Evolutionary conservation across 306 rosid genomes (phyloP).

Genomic region (Arachis hypogaea): DNA sequence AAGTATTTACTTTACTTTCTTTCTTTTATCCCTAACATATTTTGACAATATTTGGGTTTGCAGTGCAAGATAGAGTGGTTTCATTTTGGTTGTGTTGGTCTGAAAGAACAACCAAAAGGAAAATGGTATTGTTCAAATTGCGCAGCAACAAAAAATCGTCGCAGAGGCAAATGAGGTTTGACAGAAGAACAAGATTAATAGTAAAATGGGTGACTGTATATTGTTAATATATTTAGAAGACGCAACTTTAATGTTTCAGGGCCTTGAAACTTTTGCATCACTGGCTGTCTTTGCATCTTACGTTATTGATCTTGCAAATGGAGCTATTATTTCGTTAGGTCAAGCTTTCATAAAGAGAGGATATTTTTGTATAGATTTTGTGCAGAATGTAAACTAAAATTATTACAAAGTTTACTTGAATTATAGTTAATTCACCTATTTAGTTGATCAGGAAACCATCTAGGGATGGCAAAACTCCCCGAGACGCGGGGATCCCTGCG

Average conservation of each 20-base stretch:
- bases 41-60: constrained; percentile 32
- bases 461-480: too few relatives aligned
- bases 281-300: constrained; percentile 18
- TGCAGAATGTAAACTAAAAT: background rate
- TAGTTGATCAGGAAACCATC: constrained; percentile 50
- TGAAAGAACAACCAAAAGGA: constrained; percentile 60
- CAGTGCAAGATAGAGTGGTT: constrained; percentile 68
- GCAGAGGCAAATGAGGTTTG: constrained; percentile 49
- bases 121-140: constrained; percentile 60
- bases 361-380: background rate
- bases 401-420: background rate
- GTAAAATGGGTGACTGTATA: constrained; percentile 28
- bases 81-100: constrained; percentile 60
- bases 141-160: constrained; percentile 53
- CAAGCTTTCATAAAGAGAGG: background rate
- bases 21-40: constrained; percentile 12
- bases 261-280: constrained; percentile 34
- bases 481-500: too few relatives aligned
- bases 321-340: background rate
- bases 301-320: background rate
- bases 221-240: constrained; percentile 27
- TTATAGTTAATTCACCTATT: constrained; percentile 41
- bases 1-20: constrained; percentile 24
- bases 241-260: constrained; percentile 6
- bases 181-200: constrained; percentile 17